phyloP scores from a whole-genome alignment of 176 grass and related monocot species.

The Phoenix dactylifera region DNA sequence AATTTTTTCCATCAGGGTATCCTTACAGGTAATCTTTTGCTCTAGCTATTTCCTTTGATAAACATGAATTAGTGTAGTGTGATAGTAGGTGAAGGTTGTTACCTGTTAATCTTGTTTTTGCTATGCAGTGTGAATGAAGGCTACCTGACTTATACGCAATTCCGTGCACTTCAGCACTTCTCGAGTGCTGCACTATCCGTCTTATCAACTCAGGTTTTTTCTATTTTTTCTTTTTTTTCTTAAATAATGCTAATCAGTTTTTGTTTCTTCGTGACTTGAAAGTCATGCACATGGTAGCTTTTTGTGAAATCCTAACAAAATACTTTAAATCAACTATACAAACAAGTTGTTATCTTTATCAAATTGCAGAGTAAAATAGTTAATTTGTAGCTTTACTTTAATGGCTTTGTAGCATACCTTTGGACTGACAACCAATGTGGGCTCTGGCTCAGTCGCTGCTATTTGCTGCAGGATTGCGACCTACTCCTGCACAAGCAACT shows the following conservation, averaged over 20 bases:
- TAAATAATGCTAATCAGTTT: neutral
- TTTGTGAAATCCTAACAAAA: too few relatives aligned
- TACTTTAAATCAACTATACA: too few relatives aligned
- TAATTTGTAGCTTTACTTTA: constrained; percentile 2
- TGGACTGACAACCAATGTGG: constrained; percentile 36
- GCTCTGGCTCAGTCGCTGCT: constrained; percentile 83
- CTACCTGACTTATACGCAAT: constrained; percentile 83
- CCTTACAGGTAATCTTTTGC: constrained; percentile 54
- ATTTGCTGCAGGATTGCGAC: constrained; percentile 87
- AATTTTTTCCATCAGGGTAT: constrained; percentile 93
- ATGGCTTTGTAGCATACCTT: constrained; percentile 8
- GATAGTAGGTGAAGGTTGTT: neutral
- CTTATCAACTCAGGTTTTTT: constrained; percentile 71
- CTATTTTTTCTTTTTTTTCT: neutral
- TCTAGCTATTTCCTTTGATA: neutral
- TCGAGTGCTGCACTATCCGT: constrained; percentile 90
- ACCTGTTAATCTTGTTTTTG: neutral
- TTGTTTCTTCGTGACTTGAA: too few relatives aligned
- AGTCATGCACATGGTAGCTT: too few relatives aligned
- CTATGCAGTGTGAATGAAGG: constrained; percentile 77
- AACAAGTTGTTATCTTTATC: too few relatives aligned
- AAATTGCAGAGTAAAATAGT: neutral
- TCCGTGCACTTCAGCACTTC: constrained; percentile 85
- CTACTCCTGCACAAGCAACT: constrained; percentile 77
- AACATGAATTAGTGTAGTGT: constrained; percentile 3